Percentiles rank a stretch among this genome's conserved stretches.
Conservation (phyloP, 805 yeast genomes). For the Yarrowia sp. region DNA sequence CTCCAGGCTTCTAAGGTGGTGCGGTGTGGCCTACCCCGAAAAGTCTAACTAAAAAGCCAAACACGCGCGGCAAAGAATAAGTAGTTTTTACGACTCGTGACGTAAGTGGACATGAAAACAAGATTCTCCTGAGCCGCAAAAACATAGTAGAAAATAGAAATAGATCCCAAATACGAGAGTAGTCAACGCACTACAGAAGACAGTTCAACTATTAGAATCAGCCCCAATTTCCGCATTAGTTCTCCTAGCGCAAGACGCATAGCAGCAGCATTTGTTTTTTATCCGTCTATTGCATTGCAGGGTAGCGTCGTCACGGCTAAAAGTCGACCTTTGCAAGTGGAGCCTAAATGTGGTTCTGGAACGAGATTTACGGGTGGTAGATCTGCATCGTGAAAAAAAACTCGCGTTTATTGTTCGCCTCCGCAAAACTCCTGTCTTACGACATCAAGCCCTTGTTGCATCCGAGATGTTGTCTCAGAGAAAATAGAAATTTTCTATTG, state of each 20-base stretch:
- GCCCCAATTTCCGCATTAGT: neutral
- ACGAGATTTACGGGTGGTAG: neutral
- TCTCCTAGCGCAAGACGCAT: neutral
- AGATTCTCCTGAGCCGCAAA: neutral
- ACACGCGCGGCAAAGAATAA: neutral
- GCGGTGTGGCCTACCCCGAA: neutral
- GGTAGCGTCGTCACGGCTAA: neutral
- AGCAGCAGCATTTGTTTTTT: neutral
- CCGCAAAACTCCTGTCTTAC: neutral
- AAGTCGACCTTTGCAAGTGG: neutral
- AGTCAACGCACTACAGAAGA: neutral
- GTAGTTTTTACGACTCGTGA: neutral
- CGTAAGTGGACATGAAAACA: neutral
- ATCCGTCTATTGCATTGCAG: neutral
- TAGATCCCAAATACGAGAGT: neutral
- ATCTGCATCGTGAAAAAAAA: neutral
- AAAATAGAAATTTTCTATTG: neutral
- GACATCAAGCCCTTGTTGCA: neutral
- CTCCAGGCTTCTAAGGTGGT: neutral
- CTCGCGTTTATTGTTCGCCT: neutral
- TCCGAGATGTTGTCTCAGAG: constrained; percentile 4
- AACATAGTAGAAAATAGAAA: neutral
- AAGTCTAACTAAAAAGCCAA: neutral
- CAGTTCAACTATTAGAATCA: neutral
- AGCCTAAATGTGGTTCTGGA: neutral